Evolutionary conservation across 805 yeast species (phyloP).

Genomic region (Metschnikowia continentalis): DNA sequence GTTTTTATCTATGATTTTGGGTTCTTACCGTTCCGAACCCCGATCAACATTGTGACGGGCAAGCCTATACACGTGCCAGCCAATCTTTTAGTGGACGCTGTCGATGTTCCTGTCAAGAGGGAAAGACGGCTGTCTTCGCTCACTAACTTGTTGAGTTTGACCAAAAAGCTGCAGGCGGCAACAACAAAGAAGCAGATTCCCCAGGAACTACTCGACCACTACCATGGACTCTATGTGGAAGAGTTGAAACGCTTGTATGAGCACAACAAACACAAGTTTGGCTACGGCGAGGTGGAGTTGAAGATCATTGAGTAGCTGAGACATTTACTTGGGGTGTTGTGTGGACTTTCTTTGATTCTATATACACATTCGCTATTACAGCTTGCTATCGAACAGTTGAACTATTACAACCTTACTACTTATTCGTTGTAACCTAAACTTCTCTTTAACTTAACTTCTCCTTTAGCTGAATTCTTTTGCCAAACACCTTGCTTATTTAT

Average conservation of each 20-base stretch:
- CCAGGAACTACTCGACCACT: constrained; percentile 51
- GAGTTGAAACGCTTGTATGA: constrained; percentile 62
- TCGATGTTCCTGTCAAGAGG: constrained; percentile 23
- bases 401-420: neutral
- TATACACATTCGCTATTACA: neutral
- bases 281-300: constrained; percentile 47
- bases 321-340: neutral
- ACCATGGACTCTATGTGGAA: constrained; percentile 66
- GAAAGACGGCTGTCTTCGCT: constrained; percentile 21
- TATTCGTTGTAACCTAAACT: neutral
- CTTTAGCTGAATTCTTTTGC: too few species aligned
- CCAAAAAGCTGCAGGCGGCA: constrained; percentile 14
- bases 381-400: neutral
- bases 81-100: constrained; percentile 30
- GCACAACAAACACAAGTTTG: constrained; percentile 56
- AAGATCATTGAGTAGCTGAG: constrained; percentile 38
- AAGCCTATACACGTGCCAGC: constrained; percentile 57
- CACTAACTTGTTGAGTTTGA: constrained; percentile 27
- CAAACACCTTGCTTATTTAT: neutral
- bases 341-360: neutral
- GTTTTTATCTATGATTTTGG: constrained; percentile 92
- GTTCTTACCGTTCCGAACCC: constrained; percentile 76
- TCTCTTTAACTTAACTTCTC: too few species aligned
- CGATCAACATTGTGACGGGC: constrained; percentile 74
- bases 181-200: constrained; percentile 30